These are phyloP conservation scores for Beauveria sp. DNA, from an alignment of 2,329 filamentous ascomycete genomes.

Conservation along the genomic window DNA sequence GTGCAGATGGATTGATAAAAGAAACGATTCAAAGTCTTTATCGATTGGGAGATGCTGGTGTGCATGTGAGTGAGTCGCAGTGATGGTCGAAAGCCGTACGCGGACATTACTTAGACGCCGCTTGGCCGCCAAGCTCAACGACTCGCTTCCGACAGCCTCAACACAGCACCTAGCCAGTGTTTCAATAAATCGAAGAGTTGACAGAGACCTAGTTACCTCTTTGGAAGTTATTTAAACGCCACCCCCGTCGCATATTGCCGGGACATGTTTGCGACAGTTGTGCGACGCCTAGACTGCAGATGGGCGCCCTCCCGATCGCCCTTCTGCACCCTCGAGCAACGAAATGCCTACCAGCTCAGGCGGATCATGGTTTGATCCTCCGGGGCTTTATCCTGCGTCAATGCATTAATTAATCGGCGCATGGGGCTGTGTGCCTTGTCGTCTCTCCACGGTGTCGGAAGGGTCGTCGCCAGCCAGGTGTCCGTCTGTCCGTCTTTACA, in stretches of 20 bases:
- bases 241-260: conserved; percentile 3
- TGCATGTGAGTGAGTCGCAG: too few species aligned
- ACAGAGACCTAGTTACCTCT: background rate
- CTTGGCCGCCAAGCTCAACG: background rate
- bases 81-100: too few species aligned
- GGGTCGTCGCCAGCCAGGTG: too few species aligned
- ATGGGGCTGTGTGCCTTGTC: too few species aligned
- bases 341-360: background rate
- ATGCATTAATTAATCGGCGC: too few species aligned
- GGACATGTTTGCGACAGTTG: background rate
- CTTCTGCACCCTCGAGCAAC: background rate
- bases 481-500: too few species aligned
- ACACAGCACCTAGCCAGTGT: too few species aligned
- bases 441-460: too few species aligned
- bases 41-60: too few species aligned
- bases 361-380: background rate
- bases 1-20: background rate
- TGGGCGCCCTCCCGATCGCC: background rate
- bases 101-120: too few species aligned
- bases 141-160: background rate
- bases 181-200: background rate
- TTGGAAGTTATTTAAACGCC: background rate
- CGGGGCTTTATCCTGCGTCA: too few species aligned
- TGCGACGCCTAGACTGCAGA: background rate
- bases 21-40: background rate